phyloP scores from a whole-genome alignment of 331 rosid species.

The Stylosanthes scabra region DNA sequence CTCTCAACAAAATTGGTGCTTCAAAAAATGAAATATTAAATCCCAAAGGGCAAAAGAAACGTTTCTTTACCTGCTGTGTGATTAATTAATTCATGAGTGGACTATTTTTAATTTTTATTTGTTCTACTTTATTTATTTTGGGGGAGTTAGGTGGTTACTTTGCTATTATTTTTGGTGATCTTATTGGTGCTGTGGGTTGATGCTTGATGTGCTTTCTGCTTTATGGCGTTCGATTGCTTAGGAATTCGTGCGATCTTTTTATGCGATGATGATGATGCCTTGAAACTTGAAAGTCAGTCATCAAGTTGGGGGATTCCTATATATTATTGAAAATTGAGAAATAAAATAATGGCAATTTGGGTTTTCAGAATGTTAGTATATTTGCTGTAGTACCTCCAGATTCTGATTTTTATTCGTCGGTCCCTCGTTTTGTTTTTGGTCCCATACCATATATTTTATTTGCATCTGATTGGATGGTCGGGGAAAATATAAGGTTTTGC shows the following conservation, averaged over 20 bases:
- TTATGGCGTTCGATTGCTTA: constrained; percentile 23
- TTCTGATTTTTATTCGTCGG: constrained; percentile 36
- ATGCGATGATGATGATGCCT: constrained; percentile 29
- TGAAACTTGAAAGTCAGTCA: constrained; percentile 16
- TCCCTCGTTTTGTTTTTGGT: neutral
- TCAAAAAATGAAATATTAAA: neutral
- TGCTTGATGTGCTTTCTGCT: constrained; percentile 24
- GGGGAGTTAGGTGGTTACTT: neutral
- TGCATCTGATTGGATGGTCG: constrained; percentile 43
- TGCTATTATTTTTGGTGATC: neutral
- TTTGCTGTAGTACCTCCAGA: constrained; percentile 17
- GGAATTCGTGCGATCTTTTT: constrained; percentile 33
- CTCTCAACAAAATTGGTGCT: neutral
- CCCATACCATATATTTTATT: neutral
- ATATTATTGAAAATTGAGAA: neutral
- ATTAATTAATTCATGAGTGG: constrained; percentile 15
- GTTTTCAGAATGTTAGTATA: neutral
- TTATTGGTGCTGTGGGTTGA: neutral
- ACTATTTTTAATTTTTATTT: neutral
- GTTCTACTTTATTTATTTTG: no score
- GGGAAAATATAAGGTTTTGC: constrained; percentile 17
- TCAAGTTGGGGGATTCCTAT: constrained; percentile 43
- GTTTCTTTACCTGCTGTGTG: neutral
- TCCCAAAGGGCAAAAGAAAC: no score
- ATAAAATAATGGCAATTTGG: constrained; percentile 30